Conservation (phyloP, 768 basidiomycete genomes). For the Auriculariales sp. region DNA sequence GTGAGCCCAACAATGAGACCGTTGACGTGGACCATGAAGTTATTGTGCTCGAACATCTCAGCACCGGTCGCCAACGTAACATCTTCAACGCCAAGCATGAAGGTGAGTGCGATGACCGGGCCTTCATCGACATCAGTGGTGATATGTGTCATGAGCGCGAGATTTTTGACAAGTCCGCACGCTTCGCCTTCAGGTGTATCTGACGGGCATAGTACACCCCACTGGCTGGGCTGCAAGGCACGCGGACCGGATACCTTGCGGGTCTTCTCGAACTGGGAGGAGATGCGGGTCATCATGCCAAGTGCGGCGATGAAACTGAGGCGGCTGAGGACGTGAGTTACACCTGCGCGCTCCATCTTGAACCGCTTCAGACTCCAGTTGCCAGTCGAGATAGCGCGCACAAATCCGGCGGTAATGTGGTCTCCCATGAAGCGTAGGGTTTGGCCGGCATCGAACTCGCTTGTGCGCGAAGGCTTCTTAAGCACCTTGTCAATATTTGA, state of each 20-base stretch:
- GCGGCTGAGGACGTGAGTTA: constrained; percentile 92
- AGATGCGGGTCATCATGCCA: constrained; percentile 99
- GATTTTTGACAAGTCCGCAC: constrained; percentile 94
- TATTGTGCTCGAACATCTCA: constrained; percentile 87
- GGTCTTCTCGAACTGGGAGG: constrained; percentile 98
- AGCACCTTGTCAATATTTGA: constrained; percentile 91
- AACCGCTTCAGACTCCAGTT: constrained; percentile 97
- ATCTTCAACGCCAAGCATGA: constrained; percentile 97
- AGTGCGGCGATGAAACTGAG: constrained; percentile 93
- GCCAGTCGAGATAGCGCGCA: constrained; percentile 94
- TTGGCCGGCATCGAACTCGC: constrained; percentile 87
- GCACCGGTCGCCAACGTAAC: constrained; percentile 84
- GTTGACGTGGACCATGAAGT: constrained; percentile 93
- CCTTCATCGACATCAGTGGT: constrained; percentile 97
- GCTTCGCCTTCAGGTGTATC: constrained; percentile 99
- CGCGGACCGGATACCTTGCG: constrained; percentile 96
- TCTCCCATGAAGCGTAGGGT: constrained; percentile 95
- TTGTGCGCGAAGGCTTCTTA: constrained; percentile 88
- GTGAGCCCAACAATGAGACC: constrained; percentile 92
- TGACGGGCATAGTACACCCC: constrained; percentile 96
- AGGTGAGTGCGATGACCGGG: constrained; percentile 77
- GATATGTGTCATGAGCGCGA: constrained; percentile 98
- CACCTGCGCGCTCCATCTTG: constrained; percentile 98
- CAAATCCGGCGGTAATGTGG: constrained; percentile 91
- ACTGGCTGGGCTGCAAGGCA: constrained; percentile 94